Conservation (phyloP, 148 eudicot species). For the Fagopyrum esculentum region DNA sequence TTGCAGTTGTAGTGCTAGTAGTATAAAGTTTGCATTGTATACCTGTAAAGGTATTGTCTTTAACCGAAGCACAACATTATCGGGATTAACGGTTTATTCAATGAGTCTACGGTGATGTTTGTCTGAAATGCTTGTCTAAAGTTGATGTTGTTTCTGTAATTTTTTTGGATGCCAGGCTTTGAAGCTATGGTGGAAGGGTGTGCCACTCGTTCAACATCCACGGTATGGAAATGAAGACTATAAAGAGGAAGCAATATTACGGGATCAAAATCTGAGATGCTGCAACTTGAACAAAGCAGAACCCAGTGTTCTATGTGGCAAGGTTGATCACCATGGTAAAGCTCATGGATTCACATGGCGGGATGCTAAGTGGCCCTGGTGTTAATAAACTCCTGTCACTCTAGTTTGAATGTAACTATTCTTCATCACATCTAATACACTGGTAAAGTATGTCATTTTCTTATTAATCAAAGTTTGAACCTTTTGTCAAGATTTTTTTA, state of each 20-base stretch:
- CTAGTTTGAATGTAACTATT: too few species aligned
- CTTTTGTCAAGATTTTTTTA: too few species aligned
- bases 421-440: too few species aligned
- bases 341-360: background rate
- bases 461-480: too few species aligned
- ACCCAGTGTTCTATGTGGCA: background rate
- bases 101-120: background rate
- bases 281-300: slow-evolving; percentile 22
- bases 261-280: slow-evolving; percentile 40
- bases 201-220: slow-evolving; percentile 74
- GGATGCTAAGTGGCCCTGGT: background rate
- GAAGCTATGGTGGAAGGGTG: slow-evolving; percentile 89
- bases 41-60: too few species aligned
- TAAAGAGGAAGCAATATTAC: slow-evolving; percentile 53
- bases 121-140: background rate
- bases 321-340: background rate
- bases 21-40: background rate
- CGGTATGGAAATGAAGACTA: slow-evolving; percentile 56
- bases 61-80: too few species aligned
- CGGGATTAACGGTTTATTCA: too few species aligned
- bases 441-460: too few species aligned
- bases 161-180: slow-evolving; percentile 45
- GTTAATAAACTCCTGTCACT: background rate
- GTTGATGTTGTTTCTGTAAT: background rate
- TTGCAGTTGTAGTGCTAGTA: background rate